These are phyloP conservation scores for Dictyostelium firmibasis DNA, from an alignment of 78 protist genomes.

Conservation along the genomic window DNA sequence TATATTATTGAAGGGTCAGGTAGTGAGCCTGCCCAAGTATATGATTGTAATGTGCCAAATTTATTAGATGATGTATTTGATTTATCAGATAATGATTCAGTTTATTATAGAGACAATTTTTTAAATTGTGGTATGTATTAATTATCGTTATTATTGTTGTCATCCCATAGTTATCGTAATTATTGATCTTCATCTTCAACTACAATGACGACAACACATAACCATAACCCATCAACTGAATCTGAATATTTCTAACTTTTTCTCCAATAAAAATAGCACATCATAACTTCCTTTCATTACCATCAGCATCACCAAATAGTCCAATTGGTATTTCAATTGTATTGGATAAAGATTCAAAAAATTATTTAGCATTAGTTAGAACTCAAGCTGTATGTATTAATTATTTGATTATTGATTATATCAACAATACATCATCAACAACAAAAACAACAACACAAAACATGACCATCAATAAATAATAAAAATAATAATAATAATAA, in stretches of 20 bases:
- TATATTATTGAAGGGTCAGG: slow-evolving; percentile 41
- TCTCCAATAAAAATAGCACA: slow-evolving; percentile 3
- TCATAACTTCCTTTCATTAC: slow-evolving; percentile 6
- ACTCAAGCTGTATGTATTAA: slow-evolving; percentile 48
- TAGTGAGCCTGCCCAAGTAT: slow-evolving; percentile 6
- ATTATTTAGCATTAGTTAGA: slow-evolving; percentile 48
- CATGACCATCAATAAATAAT: too few species aligned
- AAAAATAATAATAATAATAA: not conserved
- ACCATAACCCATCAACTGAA: not conserved
- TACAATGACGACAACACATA: not conserved
- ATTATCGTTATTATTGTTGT: not conserved
- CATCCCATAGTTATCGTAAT: not conserved
- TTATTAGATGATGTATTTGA: slow-evolving; percentile 68
- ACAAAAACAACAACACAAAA: too few species aligned
- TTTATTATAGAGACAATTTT: slow-evolving; percentile 51
- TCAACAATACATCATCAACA: too few species aligned
- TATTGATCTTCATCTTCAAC: not conserved
- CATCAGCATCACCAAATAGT: slow-evolving; percentile 41
- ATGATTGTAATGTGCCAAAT: slow-evolving; percentile 54
- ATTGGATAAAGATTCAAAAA: slow-evolving; percentile 19
- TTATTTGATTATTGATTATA: too few species aligned
- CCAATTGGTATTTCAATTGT: slow-evolving; percentile 52
- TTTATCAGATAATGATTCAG: slow-evolving; percentile 58
- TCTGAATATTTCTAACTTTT: not conserved
- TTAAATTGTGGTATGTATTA: slow-evolving; percentile 43